Percentiles rank a stretch among this genome's conserved stretches.
phyloP scores from a whole-genome alignment of 345 rosid genomes.

The Citrus glauca region DNA sequence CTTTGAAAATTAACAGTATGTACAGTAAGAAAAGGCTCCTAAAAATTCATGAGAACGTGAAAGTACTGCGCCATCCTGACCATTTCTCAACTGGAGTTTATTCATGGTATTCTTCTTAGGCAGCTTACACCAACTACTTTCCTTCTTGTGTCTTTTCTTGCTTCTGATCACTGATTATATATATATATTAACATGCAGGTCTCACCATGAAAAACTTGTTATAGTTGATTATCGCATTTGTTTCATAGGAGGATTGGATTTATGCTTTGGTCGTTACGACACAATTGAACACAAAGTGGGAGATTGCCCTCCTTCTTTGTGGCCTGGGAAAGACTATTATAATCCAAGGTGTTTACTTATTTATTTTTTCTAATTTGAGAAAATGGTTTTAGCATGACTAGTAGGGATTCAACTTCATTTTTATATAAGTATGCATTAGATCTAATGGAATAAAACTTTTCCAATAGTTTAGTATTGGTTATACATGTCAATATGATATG shows the following conservation, averaged over 20 bases:
- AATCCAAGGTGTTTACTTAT: slow-evolving; percentile 63
- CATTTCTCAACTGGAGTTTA: slow-evolving; percentile 76
- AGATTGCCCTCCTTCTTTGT: slow-evolving; percentile 60
- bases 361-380: background rate
- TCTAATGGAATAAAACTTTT: background rate
- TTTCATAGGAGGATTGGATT: slow-evolving; percentile 89
- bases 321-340: slow-evolving; percentile 97
- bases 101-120: slow-evolving; percentile 49
- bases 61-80: slow-evolving; percentile 87
- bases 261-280: slow-evolving; percentile 92
- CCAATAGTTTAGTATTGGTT: background rate
- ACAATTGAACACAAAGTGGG: slow-evolving; percentile 69
- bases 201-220: slow-evolving; percentile 93
- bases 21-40: slow-evolving; percentile 79
- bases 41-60: slow-evolving; percentile 77
- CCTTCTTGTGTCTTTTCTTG: slow-evolving; percentile 8
- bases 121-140: background rate
- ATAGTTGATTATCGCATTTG: slow-evolving; percentile 76
- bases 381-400: background rate
- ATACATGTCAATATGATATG: background rate
- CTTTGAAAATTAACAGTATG: slow-evolving; percentile 78
- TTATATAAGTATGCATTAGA: background rate
- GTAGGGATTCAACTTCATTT: background rate
- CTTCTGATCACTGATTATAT: slow-evolving; percentile 3
- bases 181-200: slow-evolving; percentile 42